A percentile compares a stretch with the other conserved stretches of the same genome.
phyloP scores from a whole-genome alignment of 2,329 filamentous ascomycete species.

The Dactylellina haptotyla region DNA sequence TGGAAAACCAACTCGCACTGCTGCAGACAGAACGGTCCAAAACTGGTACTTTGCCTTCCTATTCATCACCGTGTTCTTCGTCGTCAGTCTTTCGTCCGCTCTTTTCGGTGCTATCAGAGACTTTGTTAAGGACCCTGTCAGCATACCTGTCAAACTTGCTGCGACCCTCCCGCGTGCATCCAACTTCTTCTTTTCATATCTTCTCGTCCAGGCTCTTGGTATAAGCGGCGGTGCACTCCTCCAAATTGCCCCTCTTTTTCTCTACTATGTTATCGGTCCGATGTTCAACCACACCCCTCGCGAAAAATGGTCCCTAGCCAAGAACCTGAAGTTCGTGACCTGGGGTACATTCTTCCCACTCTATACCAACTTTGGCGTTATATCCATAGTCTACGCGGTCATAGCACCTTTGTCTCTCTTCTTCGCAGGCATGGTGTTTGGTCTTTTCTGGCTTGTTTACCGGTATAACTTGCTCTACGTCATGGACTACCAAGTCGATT shows the following conservation, averaged over 20 bases:
- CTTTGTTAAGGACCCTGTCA: slow-evolving; percentile 73
- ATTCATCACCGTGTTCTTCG: slow-evolving; percentile 92
- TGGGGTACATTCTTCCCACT: slow-evolving; percentile 97
- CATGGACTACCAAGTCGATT: slow-evolving; percentile 87
- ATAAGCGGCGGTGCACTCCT: slow-evolving; percentile 89
- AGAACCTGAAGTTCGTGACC: slow-evolving; percentile 76
- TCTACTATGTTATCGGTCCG: slow-evolving; percentile 83
- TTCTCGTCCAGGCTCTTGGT: slow-evolving; percentile 91
- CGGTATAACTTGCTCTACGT: slow-evolving; percentile 98
- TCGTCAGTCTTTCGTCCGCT: slow-evolving; percentile 85
- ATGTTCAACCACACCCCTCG: slow-evolving; percentile 83
- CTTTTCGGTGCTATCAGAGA: slow-evolving; percentile 73
- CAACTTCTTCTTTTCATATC: slow-evolving; percentile 99
- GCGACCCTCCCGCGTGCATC: slow-evolving; percentile 82
- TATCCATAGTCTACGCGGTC: slow-evolving; percentile 86
- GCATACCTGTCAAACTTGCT: slow-evolving; percentile 77
- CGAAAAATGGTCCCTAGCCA: slow-evolving; percentile 87
- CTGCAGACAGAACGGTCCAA: slow-evolving; percentile 70
- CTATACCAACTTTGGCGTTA: slow-evolving; percentile 96
- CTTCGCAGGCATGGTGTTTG: slow-evolving; percentile 93
- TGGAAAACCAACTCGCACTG: slow-evolving; percentile 57
- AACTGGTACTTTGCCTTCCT: slow-evolving; percentile 92
- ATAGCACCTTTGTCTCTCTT: slow-evolving; percentile 89
- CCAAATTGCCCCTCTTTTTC: slow-evolving; percentile 79
- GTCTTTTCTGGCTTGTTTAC: slow-evolving; percentile 90